Conservation (phyloP, 306 rosid species). For the Cucumis cinereus region DNA sequence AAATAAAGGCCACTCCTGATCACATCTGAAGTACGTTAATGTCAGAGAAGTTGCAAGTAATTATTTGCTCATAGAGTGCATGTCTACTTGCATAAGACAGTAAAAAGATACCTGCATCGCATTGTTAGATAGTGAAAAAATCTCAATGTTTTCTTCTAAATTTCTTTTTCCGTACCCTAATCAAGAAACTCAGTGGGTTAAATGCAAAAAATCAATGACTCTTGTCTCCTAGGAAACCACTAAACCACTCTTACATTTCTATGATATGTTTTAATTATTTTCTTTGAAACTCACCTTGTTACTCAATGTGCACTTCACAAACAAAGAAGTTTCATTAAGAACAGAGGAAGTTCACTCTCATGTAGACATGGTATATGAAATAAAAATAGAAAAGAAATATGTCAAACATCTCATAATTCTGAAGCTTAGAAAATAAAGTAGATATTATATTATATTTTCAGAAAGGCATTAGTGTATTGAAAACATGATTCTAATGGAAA, state of each 20-base stretch:
- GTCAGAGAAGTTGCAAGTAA: not conserved
- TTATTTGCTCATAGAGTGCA: not conserved
- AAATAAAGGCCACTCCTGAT: not conserved
- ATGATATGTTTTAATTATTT: not conserved
- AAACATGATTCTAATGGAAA: not conserved
- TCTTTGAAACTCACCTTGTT: not conserved
- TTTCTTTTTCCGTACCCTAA: not conserved
- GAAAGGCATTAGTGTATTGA: not conserved
- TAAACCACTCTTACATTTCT: not conserved
- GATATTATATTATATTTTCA: not conserved
- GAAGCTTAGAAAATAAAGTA: not conserved
- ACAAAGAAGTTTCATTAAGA: not conserved
- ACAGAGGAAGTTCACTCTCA: not conserved
- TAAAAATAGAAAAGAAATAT: not conserved
- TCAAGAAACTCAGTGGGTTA: not conserved
- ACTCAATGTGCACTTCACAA: not conserved
- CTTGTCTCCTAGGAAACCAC: not conserved
- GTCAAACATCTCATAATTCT: not conserved
- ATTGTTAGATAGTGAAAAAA: not conserved
- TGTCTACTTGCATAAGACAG: not conserved
- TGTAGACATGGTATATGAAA: not conserved
- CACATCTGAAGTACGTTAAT: not conserved
- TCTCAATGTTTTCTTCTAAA: not conserved
- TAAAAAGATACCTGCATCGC: not conserved
- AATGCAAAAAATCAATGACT: not conserved